Conservation (phyloP, 768 basidiomycete genomes). For the Gloeopeniophorella convolvens region DNA sequence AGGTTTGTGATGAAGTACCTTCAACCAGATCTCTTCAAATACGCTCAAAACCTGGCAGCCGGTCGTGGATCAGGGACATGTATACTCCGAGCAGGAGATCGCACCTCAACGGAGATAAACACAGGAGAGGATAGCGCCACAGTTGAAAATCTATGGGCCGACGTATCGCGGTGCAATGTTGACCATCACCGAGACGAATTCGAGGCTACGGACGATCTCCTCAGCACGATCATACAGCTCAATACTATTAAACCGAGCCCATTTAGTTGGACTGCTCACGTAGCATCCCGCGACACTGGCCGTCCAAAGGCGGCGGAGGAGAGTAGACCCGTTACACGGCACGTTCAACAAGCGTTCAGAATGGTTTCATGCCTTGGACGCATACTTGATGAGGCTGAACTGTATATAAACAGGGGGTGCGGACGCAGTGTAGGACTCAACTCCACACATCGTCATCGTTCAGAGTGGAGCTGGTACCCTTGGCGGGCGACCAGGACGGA, state of each 20-base stretch:
- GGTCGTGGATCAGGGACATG: background rate
- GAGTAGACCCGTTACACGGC: too few relatives aligned
- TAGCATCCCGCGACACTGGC: conserved; percentile 42
- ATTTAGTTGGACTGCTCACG: conserved; percentile 20
- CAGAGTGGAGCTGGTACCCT: conserved; percentile 45
- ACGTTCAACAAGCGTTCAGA: conserved; percentile 11
- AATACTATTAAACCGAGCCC: background rate
- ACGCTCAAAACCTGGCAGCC: conserved; percentile 40
- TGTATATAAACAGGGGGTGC: conserved; percentile 52
- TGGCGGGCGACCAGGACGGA: background rate
- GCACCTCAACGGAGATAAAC: conserved; percentile 31
- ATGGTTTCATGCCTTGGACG: background rate
- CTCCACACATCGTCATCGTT: conserved; percentile 64
- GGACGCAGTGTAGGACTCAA: conserved; percentile 65
- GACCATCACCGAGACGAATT: too few relatives aligned
- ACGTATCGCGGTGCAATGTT: too few relatives aligned
- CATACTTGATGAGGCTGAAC: conserved; percentile 30
- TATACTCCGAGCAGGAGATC: too few relatives aligned
- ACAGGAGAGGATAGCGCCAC: too few relatives aligned
- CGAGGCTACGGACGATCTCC: too few relatives aligned
- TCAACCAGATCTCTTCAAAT: conserved; percentile 70
- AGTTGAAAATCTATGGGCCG: too few relatives aligned
- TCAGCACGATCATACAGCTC: conserved; percentile 34
- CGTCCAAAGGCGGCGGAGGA: conserved; percentile 38
- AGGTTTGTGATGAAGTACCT: too few relatives aligned